Evolutionary conservation across 164 flowering plant genomes (phyloP).

Genomic region (Berberis thunbergii): DNA sequence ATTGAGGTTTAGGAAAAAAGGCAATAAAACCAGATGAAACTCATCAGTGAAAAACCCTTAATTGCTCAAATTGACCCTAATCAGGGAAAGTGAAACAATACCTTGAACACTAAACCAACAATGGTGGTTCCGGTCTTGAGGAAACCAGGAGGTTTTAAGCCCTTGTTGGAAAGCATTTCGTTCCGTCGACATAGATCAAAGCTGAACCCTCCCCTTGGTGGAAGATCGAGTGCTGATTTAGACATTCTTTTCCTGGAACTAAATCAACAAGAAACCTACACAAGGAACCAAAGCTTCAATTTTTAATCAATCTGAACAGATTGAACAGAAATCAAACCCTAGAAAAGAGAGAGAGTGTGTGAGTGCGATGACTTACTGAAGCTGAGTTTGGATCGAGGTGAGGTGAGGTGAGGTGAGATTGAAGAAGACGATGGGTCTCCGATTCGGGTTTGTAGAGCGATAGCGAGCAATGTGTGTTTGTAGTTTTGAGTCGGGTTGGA

Average conservation of each 20-base stretch:
- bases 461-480: too few species aligned
- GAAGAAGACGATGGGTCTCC: too few species aligned
- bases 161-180: constrained; percentile 51
- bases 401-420: too few species aligned
- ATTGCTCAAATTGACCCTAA: background rate
- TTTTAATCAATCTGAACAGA: too few species aligned
- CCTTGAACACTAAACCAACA: constrained; percentile 77
- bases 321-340: too few species aligned
- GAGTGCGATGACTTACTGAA: too few species aligned
- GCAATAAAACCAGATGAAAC: background rate
- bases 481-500: too few species aligned
- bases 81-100: constrained; percentile 5
- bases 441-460: too few species aligned
- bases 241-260: constrained; percentile 23
- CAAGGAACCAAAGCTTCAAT: too few species aligned
- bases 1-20: background rate
- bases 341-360: too few species aligned
- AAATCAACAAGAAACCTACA: background rate
- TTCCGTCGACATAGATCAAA: constrained; percentile 69
- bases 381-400: too few species aligned
- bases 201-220: constrained; percentile 58
- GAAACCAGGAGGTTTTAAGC: constrained; percentile 42
- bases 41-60: background rate
- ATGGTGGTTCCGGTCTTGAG: constrained; percentile 80
- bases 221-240: constrained; percentile 27